These are phyloP conservation scores for Elongisporangium prolatum DNA, from an alignment of 352 stramenopile genomes.

Conservation along the genomic window DNA sequence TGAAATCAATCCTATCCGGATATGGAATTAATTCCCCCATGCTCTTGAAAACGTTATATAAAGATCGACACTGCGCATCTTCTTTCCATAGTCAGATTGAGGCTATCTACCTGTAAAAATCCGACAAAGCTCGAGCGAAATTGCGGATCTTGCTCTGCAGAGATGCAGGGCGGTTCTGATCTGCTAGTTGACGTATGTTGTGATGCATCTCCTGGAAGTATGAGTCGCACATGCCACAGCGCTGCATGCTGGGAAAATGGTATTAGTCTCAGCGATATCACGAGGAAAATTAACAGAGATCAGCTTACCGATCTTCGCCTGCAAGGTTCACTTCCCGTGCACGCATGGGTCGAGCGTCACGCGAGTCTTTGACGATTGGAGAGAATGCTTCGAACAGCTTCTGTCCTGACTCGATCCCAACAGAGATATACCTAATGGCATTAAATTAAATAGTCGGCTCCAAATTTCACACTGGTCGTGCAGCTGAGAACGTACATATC, in stretches of 20 bases:
- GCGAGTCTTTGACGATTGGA: constrained; percentile 60
- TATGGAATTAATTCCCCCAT: background rate
- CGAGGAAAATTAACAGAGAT: background rate
- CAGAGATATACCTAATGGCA: constrained; percentile 43
- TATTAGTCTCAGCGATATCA: background rate
- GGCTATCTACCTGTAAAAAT: constrained; percentile 29
- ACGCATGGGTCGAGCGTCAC: constrained; percentile 40
- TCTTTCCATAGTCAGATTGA: background rate
- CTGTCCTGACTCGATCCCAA: constrained; percentile 51
- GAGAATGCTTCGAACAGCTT: constrained; percentile 73
- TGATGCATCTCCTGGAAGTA: constrained; percentile 69
- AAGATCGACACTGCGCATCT: background rate
- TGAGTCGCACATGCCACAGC: constrained; percentile 53
- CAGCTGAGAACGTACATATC: constrained; percentile 34
- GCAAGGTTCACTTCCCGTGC: constrained; percentile 65
- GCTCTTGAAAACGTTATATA: background rate
- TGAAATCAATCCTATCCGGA: background rate
- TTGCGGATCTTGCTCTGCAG: constrained; percentile 43
- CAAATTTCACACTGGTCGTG: background rate
- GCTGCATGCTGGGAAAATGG: constrained; percentile 27
- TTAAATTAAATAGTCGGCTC: background rate
- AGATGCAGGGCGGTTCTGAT: constrained; percentile 23
- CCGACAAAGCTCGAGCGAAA: constrained; percentile 31
- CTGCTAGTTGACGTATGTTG: constrained; percentile 28
- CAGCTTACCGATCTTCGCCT: constrained; percentile 56